Conservation (phyloP, 1,284 basidiomycete species). For the Trichosporon ovoides region DNA sequence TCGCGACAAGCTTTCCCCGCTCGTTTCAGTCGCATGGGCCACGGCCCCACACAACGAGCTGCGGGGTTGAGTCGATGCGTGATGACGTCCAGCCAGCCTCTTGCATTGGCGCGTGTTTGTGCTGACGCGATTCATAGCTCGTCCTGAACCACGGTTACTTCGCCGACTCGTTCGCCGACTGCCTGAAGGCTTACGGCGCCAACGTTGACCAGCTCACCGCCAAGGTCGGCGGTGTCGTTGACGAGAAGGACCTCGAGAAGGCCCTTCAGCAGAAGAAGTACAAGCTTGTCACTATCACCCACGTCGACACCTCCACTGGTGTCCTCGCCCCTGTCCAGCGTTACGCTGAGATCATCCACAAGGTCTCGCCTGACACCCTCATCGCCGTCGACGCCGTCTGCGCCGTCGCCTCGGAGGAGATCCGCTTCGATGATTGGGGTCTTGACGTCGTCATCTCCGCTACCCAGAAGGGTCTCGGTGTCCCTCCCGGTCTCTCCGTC, state of each 20-base stretch:
- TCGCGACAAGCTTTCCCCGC: neutral
- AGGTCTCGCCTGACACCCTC: constrained; percentile 79
- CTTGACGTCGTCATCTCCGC: constrained; percentile 86
- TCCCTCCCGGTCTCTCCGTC: constrained; percentile 89
- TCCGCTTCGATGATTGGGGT: constrained; percentile 88
- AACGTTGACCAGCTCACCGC: constrained; percentile 80
- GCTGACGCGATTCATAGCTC: constrained; percentile 31
- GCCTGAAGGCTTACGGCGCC: constrained; percentile 81
- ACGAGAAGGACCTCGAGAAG: constrained; percentile 48
- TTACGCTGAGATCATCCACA: constrained; percentile 68
- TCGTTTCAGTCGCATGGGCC: neutral
- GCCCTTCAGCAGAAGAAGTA: constrained; percentile 77
- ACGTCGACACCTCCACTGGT: constrained; percentile 80
- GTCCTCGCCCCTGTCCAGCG: constrained; percentile 82
- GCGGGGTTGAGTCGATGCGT: neutral
- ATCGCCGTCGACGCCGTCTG: constrained; percentile 91
- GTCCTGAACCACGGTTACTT: constrained; percentile 74
- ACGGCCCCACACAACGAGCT: neutral
- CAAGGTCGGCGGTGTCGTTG: constrained; percentile 71
- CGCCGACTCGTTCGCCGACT: constrained; percentile 75
- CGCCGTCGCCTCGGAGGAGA: constrained; percentile 92
- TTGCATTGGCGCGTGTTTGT: neutral
- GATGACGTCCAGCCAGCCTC: neutral
- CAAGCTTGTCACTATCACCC: constrained; percentile 88
- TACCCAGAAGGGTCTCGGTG: constrained; percentile 90